Evolutionary conservation across 2,329 filamentous ascomycete genomes (phyloP), one percentile per base, ranked within the genome.

Genomic region (Westerdykella ornata): DNA sequence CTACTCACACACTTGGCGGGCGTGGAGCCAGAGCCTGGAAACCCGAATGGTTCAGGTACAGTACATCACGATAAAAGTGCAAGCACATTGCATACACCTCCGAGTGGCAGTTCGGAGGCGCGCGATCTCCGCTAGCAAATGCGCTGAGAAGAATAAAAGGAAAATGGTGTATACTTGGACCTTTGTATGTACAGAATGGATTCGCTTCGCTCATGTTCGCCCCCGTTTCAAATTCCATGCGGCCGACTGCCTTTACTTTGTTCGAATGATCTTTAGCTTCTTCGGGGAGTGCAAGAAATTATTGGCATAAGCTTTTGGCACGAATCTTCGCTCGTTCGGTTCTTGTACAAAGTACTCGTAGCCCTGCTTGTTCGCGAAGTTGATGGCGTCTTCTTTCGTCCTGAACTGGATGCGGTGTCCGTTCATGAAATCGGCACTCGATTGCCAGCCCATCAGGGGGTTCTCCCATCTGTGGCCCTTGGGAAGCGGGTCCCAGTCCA

Each of bases 341-440:
- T 97, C 92, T 74, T 97, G 92, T 17, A 98, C 89, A 66, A 92
- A 97, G 70, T 95, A 98, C 66, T 98, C 90, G 66, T 98, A 98
- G 28, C 94, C 92, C 69, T 98, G 92, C 78, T 97, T 98, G 73
- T 97, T 85, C 17, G 94, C 92, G 63, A 98, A 98, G 44, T 76
- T 73, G 59, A 98, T 90, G 51, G 92, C 92, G 56, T 95, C 90
- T 66, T 97, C 88, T 75, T 95, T 97, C 57, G 75, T 77, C 68
- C 85, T 85, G 77, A 98, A 98, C 68, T 83, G 83, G 58, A 98
- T 70, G 65, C 88, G 80, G 37, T 88, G 94, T 60, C 88, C 90
- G 68, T 98, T 89, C 88, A 98, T 92, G 63, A 80, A 81, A 68
- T 98, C 92, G 42, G 78, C 90, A 14, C 88, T 94, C 17, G 90